Base-by-base conservation (phyloP, 2,329 filamentous ascomycete species). In the Fusarium illudens region DNA sequence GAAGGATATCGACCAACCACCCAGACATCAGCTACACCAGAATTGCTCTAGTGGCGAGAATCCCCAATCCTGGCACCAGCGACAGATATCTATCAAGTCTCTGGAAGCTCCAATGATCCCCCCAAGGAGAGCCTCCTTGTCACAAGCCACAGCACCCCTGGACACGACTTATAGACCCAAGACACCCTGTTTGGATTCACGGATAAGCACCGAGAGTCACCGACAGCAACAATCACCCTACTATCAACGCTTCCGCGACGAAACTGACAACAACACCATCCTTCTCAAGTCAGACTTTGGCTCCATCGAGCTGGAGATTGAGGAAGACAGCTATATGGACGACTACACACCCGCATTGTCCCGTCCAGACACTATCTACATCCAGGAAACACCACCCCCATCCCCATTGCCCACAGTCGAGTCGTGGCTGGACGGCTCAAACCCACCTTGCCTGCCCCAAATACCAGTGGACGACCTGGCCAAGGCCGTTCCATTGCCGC, bases 401-500 rank as follows among this genome's bases (percentile, higher is more conserved):
- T 79, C 77, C 12, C 77, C 77, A 9, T 59, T 77, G 9, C 74
- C 76, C 3, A 79, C 73, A 7, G 76, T 81, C 12, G 75, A 80
- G 48, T 76, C 78, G 6, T 79, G 78, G 76, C 68, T 80, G 1
- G 73, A 79, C 46, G 73, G 75, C 64, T 74, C 74, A 56, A 64
- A 75, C 6, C 74, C 74, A 30, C 71, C 76, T 1, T 78, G 71
- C 48, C 62, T 75, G 3, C 65, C 76, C 3, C 72, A 75, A 27
- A 64, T 76, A 20, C 68, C 73, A 4, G 65, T 67, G n/a, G 79
- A 81, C 3, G 79, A 81, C 44, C 51, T 79, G 10, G 77, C 79
- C 4, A 78, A 75, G 49, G 76, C 77, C 0, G 75, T 88, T 6
- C 86, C 84, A 1, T 77, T 89, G 0, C 84, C 86, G 0, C 81